Percentiles rank a stretch among this genome's conserved stretches.
These are phyloP conservation scores for Glaciozyma martinii DNA, from an alignment of 768 basidiomycete genomes.

Conservation along the genomic window DNA sequence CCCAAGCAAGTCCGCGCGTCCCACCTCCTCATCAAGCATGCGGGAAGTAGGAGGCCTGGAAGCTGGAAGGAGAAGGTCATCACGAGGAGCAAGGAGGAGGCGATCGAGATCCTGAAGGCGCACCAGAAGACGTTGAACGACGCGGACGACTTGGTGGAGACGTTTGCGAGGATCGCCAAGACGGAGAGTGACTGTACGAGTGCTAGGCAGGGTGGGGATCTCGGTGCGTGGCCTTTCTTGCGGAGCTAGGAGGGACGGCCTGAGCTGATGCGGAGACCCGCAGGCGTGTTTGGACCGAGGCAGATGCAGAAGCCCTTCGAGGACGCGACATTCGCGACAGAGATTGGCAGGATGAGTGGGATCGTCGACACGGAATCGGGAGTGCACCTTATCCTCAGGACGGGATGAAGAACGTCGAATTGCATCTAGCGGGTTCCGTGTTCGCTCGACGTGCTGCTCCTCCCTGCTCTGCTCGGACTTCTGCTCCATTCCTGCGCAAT, in stretches of 20 bases:
- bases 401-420: conserved; percentile 15
- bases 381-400: conserved; percentile 80
- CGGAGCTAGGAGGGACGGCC: neutral
- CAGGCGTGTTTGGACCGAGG: conserved; percentile 62
- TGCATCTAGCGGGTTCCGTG: no score
- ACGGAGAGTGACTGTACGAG: conserved; percentile 83
- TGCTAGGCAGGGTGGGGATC: conserved; percentile 69
- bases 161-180: conserved; percentile 66
- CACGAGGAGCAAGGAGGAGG: conserved; percentile 78
- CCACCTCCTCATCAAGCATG: conserved; percentile 88
- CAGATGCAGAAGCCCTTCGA: conserved; percentile 99
- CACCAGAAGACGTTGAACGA: conserved; percentile 56
- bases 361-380: conserved; percentile 83
- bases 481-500: no score
- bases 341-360: conserved; percentile 67
- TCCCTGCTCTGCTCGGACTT: no score
- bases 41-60: conserved; percentile 41
- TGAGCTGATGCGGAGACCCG: neutral
- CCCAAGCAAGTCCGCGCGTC: conserved; percentile 73
- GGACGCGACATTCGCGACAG: conserved; percentile 66
- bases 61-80: conserved; percentile 58
- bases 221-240: conserved; percentile 43
- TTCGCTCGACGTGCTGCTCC: no score
- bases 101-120: conserved; percentile 62
- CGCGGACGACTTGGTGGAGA: conserved; percentile 44